Evolutionary conservation across 768 basidiomycete species (phyloP), one percentile per base, ranked within the genome.

Genomic region (Suillus brevipes): DNA sequence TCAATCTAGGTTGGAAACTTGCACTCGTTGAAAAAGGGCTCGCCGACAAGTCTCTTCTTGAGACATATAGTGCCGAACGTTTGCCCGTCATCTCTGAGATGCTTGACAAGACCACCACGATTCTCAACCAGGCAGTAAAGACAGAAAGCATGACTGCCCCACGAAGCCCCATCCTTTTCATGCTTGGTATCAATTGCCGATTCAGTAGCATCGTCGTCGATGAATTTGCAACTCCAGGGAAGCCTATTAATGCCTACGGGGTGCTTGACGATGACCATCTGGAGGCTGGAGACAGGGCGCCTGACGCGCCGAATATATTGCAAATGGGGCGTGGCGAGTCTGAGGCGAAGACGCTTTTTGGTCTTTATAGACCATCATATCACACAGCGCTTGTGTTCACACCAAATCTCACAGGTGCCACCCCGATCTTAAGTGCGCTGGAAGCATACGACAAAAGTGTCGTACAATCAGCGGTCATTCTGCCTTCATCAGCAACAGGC

Each of bases 121-220:
- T 79, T 5, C 61, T 52, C 25, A 50, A 47, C 12, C 34, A 64
- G 23, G 49, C 56, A 23, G 34, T 61, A n/a, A 59, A 23, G 36
- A 23, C 43, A 47, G 45, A 9, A 37, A 40, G 18, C 70, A 72
- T 25, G 63, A 60, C 1, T 66, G 1, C 9, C 10, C 0, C 1
- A 64, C 81, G 6, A 67, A 72, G 7, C 16, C 50, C 50, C 14
- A 52, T 58, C 20, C 55, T 66, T 12, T 49, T n/a, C 18, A 81
- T 83, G 70, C 78, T 85, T 40, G 63, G 64, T 38, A 56, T 70
- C 65, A 69, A 68, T 61, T 63, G 63, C 62, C 53, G 68, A 45
- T 63, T 28, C 62, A 61, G 68, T 50, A 18, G 55, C 37, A 65
- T 67, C 42, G 37, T 67, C 40, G 52, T 68, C 34, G 66, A 64